Evolutionary conservation across 148 eudicot genomes (phyloP).

Genomic region (Rhododendron molle): DNA sequence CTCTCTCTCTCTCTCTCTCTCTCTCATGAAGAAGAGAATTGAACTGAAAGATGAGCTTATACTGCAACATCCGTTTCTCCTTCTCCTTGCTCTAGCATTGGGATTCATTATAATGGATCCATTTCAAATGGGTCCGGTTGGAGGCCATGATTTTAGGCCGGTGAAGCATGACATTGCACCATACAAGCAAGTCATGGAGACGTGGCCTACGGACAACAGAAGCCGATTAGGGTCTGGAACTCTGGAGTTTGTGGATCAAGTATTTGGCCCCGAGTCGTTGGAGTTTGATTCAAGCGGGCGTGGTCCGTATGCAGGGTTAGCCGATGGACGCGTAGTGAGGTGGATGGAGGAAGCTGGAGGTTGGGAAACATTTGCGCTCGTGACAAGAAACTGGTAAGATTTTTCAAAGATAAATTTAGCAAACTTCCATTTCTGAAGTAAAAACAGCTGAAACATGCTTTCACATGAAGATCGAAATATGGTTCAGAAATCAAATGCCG

Average conservation of each 20-base stretch:
- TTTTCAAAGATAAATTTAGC: background rate
- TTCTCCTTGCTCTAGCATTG: conserved; percentile 36
- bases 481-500: background rate
- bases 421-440: background rate
- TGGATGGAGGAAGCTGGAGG: conserved; percentile 68
- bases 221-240: conserved; percentile 61
- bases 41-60: conserved; percentile 38
- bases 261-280: conserved; percentile 82
- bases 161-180: conserved; percentile 69
- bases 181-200: conserved; percentile 57
- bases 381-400: conserved; percentile 60
- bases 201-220: conserved; percentile 70
- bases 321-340: conserved; percentile 75
- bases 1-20: background rate
- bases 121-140: conserved; percentile 66
- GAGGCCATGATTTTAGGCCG: conserved; percentile 74
- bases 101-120: conserved; percentile 76
- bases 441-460: background rate
- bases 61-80: conserved; percentile 52
- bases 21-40: conserved; percentile 36
- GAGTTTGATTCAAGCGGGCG: conserved; percentile 67
- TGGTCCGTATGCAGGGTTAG: conserved; percentile 83
- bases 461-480: background rate
- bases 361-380: conserved; percentile 85
- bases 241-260: conserved; percentile 64